These are phyloP conservation scores for Ganoderma boninense DNA, from an alignment of 1,284 basidiomycete species.

Conservation along the genomic window DNA sequence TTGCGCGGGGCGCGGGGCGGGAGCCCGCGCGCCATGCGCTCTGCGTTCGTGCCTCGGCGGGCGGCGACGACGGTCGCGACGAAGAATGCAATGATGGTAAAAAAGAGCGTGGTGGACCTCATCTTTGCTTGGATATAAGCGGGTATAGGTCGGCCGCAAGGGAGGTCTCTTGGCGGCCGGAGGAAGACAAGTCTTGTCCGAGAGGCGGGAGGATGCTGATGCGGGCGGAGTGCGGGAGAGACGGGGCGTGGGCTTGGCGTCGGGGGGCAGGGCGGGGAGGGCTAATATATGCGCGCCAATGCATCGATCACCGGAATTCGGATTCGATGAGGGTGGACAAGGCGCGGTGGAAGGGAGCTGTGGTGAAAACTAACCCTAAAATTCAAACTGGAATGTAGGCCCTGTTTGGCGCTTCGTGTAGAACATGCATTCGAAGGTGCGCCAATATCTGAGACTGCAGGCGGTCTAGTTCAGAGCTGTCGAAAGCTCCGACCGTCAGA, in stretches of 20 bases:
- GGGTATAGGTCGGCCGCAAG: constrained; percentile 30
- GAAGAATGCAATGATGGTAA: constrained; percentile 27
- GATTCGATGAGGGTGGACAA: neutral
- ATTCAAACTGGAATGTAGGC: neutral
- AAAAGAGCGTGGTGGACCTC: constrained; percentile 25
- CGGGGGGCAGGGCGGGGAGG: neutral
- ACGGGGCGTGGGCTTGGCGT: neutral
- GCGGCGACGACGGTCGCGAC: constrained; percentile 27
- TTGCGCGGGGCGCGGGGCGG: constrained; percentile 28
- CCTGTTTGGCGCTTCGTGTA: neutral
- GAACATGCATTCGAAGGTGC: neutral
- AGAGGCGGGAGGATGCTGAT: neutral
- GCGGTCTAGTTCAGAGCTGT: neutral
- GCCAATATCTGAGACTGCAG: no score
- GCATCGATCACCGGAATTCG: neutral
- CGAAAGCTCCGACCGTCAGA: neutral
- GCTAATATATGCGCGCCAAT: constrained; percentile 1
- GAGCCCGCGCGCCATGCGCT: constrained; percentile 33
- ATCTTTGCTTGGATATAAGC: constrained; percentile 11
- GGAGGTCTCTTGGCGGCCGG: constrained; percentile 1
- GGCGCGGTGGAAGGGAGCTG: neutral
- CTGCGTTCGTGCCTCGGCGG: constrained; percentile 26
- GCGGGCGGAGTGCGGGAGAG: constrained; percentile 8
- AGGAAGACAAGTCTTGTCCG: neutral
- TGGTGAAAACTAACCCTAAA: neutral